Evolutionary conservation across 352 stramenopile genomes (phyloP).

Genomic region (Pythium folliculosum): DNA sequence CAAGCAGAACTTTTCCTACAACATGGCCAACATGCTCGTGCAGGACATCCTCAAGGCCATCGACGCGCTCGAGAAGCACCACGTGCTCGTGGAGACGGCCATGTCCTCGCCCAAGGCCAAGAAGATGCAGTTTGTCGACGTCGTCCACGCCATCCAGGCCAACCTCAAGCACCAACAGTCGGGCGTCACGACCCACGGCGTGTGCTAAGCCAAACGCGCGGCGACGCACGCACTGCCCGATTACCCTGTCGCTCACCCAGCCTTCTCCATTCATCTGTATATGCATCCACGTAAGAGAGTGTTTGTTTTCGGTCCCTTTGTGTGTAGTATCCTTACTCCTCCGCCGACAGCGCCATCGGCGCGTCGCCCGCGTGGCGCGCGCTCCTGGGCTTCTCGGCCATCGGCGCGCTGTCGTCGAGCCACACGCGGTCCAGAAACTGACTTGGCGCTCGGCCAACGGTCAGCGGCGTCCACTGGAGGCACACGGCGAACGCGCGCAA

Average conservation of each 20-base stretch:
- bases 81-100: conserved; percentile 69
- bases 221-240: too few species aligned
- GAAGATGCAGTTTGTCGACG: conserved; percentile 66
- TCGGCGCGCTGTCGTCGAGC: conserved; percentile 40
- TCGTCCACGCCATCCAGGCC: conserved; percentile 63
- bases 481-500: conserved; percentile 37
- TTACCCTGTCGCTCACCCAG: too few species aligned
- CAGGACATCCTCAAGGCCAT: conserved; percentile 87
- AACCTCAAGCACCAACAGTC: conserved; percentile 80
- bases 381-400: conserved; percentile 40
- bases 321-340: background rate
- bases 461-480: conserved; percentile 36
- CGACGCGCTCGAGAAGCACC: conserved; percentile 76
- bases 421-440: conserved; percentile 44
- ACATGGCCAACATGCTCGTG: conserved; percentile 90
- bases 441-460: conserved; percentile 12
- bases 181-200: conserved; percentile 74
- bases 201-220: too few species aligned
- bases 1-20: conserved; percentile 89
- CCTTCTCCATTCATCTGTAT: background rate
- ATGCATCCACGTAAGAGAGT: background rate
- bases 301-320: background rate
- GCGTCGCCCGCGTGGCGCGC: background rate
- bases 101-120: conserved; percentile 80
- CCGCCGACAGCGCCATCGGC: background rate